These are phyloP conservation scores for Pseudomassariella vexata DNA, from an alignment of 2,329 filamentous ascomycete species.

Conservation along the genomic window DNA sequence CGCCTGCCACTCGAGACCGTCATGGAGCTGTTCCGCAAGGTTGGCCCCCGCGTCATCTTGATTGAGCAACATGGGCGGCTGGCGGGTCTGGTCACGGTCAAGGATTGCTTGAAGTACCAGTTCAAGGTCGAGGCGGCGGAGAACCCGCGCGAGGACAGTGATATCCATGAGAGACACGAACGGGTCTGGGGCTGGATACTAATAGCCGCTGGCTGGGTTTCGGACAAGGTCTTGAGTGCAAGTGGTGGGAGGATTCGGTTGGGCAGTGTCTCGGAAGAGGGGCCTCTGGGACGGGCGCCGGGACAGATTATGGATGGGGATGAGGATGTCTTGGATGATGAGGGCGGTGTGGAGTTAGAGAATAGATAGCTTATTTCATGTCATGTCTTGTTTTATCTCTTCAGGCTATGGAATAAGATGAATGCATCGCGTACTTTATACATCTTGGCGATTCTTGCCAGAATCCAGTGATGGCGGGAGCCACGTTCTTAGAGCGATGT, in stretches of 20 bases:
- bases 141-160: slow-evolving; percentile 57
- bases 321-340: slow-evolving; percentile 40
- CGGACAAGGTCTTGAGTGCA: slow-evolving; percentile 43
- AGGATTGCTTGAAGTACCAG: slow-evolving; percentile 95
- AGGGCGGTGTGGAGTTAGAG: slow-evolving; percentile 25
- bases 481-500: no score
- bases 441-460: no score
- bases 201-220: slow-evolving; percentile 51
- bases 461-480: no score
- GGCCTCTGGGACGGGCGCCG: slow-evolving; percentile 14
- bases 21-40: slow-evolving; percentile 98
- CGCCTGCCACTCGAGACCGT: slow-evolving; percentile 89
- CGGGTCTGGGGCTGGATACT: slow-evolving; percentile 56
- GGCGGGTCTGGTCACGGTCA: slow-evolving; percentile 84
- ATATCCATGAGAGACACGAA: slow-evolving; percentile 54
- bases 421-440: no score
- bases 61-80: slow-evolving; percentile 85
- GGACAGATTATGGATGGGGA: slow-evolving; percentile 42
- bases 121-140: slow-evolving; percentile 91
- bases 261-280: slow-evolving; percentile 30
- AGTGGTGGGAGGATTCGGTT: slow-evolving; percentile 55
- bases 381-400: no score
- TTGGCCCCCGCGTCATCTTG: slow-evolving; percentile 87
- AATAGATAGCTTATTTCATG: slow-evolving; percentile 19
- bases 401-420: no score